A percentile compares a stretch with the other conserved stretches of the same genome.
Conservation (phyloP, 2,329 filamentous ascomycete species). For the Neocucurbitaria cava region DNA sequence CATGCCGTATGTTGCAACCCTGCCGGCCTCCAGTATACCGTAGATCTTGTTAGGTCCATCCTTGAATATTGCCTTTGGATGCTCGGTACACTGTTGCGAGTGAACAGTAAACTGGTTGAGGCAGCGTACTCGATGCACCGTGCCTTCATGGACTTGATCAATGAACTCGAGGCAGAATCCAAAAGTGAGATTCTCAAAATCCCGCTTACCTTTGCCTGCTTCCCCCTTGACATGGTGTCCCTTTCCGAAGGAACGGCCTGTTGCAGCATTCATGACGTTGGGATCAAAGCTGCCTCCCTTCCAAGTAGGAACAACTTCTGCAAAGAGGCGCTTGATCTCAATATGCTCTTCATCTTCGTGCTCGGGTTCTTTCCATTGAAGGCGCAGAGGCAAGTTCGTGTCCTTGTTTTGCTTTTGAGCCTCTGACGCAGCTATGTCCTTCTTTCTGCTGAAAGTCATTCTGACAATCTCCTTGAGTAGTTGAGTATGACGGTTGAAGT, state of each 20-base stretch:
- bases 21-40: neutral
- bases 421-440: no score
- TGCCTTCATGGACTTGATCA: neutral
- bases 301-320: neutral
- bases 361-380: no score
- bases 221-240: slow-evolving; percentile 2
- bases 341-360: no score
- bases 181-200: slow-evolving; percentile 1
- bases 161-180: slow-evolving; percentile 12
- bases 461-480: no score
- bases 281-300: neutral
- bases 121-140: slow-evolving; percentile 1
- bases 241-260: neutral
- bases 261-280: neutral
- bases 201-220: neutral
- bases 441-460: no score
- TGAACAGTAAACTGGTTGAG: slow-evolving; percentile 6
- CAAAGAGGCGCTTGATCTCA: no score
- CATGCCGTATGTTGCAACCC: slow-evolving; percentile 9
- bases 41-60: slow-evolving; percentile 16
- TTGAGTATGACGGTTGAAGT: no score
- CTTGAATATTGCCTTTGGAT: slow-evolving; percentile 3
- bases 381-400: no score
- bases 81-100: slow-evolving; percentile 3
- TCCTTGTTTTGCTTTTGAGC: no score